These are phyloP conservation scores for Omphalotus olearius DNA, from an alignment of 1,284 basidiomycete genomes.

Conservation along the genomic window DNA sequence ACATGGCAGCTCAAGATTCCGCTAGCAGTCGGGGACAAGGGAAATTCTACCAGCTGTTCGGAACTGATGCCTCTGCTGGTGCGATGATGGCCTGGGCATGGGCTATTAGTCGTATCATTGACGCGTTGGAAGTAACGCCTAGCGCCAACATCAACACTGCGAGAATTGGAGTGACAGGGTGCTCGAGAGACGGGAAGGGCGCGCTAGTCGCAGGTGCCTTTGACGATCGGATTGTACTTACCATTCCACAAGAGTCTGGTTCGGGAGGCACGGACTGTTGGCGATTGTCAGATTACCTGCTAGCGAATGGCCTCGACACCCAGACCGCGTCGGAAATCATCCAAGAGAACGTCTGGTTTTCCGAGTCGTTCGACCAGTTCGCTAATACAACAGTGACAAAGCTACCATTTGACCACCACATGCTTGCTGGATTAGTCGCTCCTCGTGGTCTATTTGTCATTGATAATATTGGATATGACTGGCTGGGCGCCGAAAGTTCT, in stretches of 20 bases:
- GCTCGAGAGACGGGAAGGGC: slow-evolving; percentile 54
- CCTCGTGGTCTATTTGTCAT: slow-evolving; percentile 43
- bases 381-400: slow-evolving; percentile 30
- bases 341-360: slow-evolving; percentile 53
- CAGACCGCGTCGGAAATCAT: slow-evolving; percentile 51
- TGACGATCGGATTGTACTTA: slow-evolving; percentile 48
- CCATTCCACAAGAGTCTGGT: slow-evolving; percentile 54
- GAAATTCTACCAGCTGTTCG: slow-evolving; percentile 51
- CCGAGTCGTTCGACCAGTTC: slow-evolving; percentile 40
- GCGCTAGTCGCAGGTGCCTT: slow-evolving; percentile 52
- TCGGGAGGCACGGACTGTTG: slow-evolving; percentile 54
- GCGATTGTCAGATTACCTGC: slow-evolving; percentile 45
- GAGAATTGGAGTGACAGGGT: slow-evolving; percentile 49
- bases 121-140: slow-evolving; percentile 43
- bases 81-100: slow-evolving; percentile 56
- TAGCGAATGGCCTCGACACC: slow-evolving; percentile 30
- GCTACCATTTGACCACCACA: slow-evolving; percentile 52
- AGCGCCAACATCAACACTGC: slow-evolving; percentile 38
- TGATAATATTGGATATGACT: slow-evolving; percentile 40
- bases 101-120: slow-evolving; percentile 52
- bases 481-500: slow-evolving; percentile 7
- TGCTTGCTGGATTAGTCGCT: slow-evolving; percentile 47
- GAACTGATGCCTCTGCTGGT: slow-evolving; percentile 36
- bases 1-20: slow-evolving; percentile 43
- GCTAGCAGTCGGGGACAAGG: slow-evolving; percentile 43